phyloP scores from a whole-genome alignment of 2,329 filamentous ascomycete species.

The Apiospora kogelbergensis region DNA sequence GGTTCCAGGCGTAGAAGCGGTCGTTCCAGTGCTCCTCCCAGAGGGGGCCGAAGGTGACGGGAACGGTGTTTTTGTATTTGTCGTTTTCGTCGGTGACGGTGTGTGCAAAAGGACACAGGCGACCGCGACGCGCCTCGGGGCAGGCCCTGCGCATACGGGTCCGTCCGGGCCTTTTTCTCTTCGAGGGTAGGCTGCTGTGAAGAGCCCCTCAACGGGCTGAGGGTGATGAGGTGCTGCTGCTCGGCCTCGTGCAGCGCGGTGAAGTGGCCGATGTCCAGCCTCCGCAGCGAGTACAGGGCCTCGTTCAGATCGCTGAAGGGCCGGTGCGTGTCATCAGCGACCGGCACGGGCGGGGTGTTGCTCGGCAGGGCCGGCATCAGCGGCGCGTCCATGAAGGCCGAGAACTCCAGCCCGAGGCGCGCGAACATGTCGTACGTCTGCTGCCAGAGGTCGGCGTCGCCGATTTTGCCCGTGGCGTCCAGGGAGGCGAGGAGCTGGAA shows the following conservation, averaged over 20 bases:
- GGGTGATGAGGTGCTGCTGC: neutral
- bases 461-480: neutral
- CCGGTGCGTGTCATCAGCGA: neutral
- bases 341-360: too few species aligned
- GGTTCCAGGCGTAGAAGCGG: neutral
- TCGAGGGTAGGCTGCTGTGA: neutral
- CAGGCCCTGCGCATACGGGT: neutral
- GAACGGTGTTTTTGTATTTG: too few species aligned
- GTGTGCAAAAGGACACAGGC: neutral
- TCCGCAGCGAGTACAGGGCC: neutral
- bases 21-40: neutral
- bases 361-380: neutral
- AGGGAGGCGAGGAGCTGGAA: neutral
- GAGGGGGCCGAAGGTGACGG: neutral
- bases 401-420: constrained; percentile 6
- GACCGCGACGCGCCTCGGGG: neutral
- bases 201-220: too few species aligned
- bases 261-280: neutral
- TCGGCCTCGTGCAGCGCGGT: neutral
- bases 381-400: neutral
- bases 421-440: constrained; percentile 2
- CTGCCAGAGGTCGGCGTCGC: neutral
- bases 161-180: too few species aligned
- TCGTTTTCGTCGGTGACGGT: neutral
- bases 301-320: constrained; percentile 1